Percentiles rank a stretch among this genome's conserved stretches.
Conservation (phyloP, 202 grass and related monocot species). For the Alloteropsis angusta region DNA sequence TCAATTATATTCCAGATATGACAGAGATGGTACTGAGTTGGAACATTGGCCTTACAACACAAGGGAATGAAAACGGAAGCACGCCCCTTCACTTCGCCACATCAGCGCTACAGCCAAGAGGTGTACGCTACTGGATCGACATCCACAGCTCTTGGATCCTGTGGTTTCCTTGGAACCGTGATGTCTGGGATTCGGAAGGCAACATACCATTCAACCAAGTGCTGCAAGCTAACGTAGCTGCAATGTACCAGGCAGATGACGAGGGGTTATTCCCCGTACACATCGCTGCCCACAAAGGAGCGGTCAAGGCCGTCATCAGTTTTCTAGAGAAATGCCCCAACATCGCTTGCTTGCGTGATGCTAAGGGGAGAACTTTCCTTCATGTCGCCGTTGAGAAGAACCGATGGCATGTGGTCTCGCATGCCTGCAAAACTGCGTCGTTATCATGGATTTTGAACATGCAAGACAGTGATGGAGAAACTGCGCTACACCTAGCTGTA, state of each 20-base stretch:
- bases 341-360: neutral
- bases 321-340: neutral
- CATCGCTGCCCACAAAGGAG: neutral
- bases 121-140: neutral
- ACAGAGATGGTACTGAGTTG: no score
- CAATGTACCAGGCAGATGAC: neutral
- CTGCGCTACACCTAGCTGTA: conserved; percentile 10
- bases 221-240: neutral
- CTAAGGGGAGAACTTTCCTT: neutral
- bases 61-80: neutral
- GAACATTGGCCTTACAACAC: no score
- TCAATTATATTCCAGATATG: no score
- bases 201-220: neutral
- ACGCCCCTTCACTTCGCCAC: neutral
- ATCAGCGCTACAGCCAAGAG: neutral
- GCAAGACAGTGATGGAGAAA: conserved; percentile 20
- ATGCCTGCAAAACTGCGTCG: neutral
- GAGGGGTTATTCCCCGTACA: neutral
- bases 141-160: neutral
- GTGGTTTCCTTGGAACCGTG: neutral
- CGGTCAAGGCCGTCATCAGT: neutral
- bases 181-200: neutral
- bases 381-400: neutral
- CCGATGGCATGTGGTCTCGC: neutral
- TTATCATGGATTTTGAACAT: conserved; percentile 2